These are phyloP conservation scores for Climacium dendroides DNA, from an alignment of 225 moss, liverwort and hornwort genomes.

Conservation along the genomic window DNA sequence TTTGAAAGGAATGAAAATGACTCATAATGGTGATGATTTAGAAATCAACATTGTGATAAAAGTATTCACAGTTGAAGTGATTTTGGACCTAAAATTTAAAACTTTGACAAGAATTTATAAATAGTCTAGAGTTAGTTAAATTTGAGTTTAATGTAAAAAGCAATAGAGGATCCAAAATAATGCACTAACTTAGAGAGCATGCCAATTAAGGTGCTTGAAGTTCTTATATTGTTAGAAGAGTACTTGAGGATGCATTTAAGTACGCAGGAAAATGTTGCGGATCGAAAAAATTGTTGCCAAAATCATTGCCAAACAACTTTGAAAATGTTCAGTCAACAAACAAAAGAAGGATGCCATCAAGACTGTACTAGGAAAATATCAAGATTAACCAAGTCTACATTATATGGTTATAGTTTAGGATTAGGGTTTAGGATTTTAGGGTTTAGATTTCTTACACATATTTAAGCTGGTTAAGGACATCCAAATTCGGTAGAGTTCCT, in stretches of 20 bases:
- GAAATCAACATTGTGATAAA: neutral
- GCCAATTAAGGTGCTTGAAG: neutral
- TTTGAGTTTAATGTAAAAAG: neutral
- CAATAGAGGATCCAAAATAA: neutral
- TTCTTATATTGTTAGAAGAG: constrained; percentile 4
- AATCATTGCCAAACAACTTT: constrained; percentile 8
- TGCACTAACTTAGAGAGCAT: neutral
- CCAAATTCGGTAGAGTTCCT: constrained; percentile 29
- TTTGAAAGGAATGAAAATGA: neutral
- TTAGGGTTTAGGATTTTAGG: too few species aligned
- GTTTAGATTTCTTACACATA: constrained; percentile 12
- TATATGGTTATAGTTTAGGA: neutral
- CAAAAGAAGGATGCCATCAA: neutral
- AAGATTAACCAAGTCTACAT: too few species aligned
- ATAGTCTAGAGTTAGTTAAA: too few species aligned
- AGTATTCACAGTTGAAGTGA: neutral
- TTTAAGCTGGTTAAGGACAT: constrained; percentile 14
- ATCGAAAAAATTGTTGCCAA: constrained; percentile 19
- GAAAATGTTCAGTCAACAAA: neutral
- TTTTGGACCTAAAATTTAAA: neutral
- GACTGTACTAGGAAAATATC: neutral
- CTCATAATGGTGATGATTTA: neutral
- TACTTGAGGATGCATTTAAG: constrained; percentile 1
- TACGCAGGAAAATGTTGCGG: constrained; percentile 12
- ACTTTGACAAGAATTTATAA: neutral